Evolutionary conservation across 495 filamentous ascomycete species (phyloP).

Genomic region (Cairneyella variabilis): DNA sequence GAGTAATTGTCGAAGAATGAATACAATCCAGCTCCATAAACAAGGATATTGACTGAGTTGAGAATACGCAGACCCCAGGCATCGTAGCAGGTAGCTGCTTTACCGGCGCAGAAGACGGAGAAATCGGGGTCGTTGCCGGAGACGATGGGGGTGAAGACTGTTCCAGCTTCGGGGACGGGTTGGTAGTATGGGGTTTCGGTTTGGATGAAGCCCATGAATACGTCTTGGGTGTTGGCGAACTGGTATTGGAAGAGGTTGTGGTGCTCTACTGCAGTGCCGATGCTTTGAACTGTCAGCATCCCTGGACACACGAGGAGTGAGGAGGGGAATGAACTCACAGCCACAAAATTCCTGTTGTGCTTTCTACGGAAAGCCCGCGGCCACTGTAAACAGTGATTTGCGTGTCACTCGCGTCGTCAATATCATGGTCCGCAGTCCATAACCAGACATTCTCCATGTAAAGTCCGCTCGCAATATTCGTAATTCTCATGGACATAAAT

Average conservation of each 20-base stretch:
- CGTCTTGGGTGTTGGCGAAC: constrained; percentile 60
- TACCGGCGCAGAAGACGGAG: constrained; percentile 37
- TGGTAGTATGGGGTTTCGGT: constrained; percentile 75
- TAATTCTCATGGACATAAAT: constrained; percentile 48
- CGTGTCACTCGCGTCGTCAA: constrained; percentile 45
- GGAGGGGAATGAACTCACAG: constrained; percentile 48
- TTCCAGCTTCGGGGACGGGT: constrained; percentile 56
- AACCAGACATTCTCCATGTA: constrained; percentile 62
- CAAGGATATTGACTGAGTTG: constrained; percentile 49
- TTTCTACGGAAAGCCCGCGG: constrained; percentile 48
- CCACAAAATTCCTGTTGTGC: constrained; percentile 46
- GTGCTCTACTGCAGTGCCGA: constrained; percentile 75
- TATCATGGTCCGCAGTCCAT: constrained; percentile 55
- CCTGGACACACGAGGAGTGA: constrained; percentile 25
- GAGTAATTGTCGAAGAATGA: constrained; percentile 71
- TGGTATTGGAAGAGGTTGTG: constrained; percentile 80
- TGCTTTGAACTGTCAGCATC: constrained; percentile 52
- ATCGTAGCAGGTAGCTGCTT: constrained; percentile 40
- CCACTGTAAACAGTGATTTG: constrained; percentile 57
- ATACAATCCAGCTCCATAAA: constrained; percentile 73
- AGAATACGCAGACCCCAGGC: constrained; percentile 66
- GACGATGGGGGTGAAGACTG: constrained; percentile 48
- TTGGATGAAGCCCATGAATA: constrained; percentile 75
- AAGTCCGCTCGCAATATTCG: constrained; percentile 34
- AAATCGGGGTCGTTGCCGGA: constrained; percentile 59